phyloP scores from a whole-genome alignment of 306 rosid genomes.

The Acmispon strigosus region DNA sequence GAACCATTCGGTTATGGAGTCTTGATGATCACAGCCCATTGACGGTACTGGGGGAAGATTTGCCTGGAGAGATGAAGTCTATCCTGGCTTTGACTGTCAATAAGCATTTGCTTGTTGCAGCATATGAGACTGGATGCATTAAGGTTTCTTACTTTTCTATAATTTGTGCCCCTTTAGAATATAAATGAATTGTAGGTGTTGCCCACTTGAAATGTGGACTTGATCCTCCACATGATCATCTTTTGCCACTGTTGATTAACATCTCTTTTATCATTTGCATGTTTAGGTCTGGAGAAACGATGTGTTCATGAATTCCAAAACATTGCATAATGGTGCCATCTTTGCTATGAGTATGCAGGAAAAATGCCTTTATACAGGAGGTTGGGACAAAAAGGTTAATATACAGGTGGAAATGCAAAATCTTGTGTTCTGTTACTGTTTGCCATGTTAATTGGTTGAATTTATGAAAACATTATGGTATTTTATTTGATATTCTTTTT shows the following conservation, averaged over 20 bases:
- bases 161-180: slow-evolving; percentile 1
- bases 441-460: background rate
- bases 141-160: slow-evolving; percentile 48
- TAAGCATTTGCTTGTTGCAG: slow-evolving; percentile 63
- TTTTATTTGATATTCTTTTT: background rate
- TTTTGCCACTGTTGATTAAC: slow-evolving; percentile 4
- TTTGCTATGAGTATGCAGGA: slow-evolving; percentile 58
- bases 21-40: slow-evolving; percentile 72
- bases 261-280: slow-evolving; percentile 21
- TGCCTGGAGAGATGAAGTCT: slow-evolving; percentile 44
- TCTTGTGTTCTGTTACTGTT: background rate
- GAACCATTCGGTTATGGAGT: slow-evolving; percentile 89
- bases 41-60: slow-evolving; percentile 68
- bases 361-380: slow-evolving; percentile 74
- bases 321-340: slow-evolving; percentile 63
- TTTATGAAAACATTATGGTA: background rate
- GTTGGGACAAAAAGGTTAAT: slow-evolving; percentile 73
- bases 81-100: slow-evolving; percentile 54
- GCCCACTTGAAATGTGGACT: slow-evolving; percentile 8
- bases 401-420: slow-evolving; percentile 60
- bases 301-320: slow-evolving; percentile 43
- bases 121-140: slow-evolving; percentile 71
- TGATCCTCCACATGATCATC: background rate
- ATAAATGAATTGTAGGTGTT: slow-evolving; percentile 5
- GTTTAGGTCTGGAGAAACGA: slow-evolving; percentile 85